phyloP scores from a whole-genome alignment of 2,329 filamentous ascomycete species.

The Hypoxylon sp. region DNA sequence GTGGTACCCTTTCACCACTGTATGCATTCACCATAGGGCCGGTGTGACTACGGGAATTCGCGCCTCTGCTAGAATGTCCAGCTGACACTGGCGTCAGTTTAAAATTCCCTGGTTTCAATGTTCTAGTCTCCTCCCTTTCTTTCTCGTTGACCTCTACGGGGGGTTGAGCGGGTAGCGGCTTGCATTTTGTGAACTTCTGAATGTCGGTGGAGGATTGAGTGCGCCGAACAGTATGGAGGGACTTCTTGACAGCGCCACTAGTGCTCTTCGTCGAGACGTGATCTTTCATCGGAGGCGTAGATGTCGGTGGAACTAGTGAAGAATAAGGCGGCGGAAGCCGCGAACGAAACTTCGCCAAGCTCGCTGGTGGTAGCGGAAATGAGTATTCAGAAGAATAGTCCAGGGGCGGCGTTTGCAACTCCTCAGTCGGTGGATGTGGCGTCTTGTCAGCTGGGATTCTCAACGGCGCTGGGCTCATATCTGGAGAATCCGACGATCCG shows the following conservation, averaged over 20 bases:
- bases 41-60: background rate
- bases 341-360: conserved; percentile 10
- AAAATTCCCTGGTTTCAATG: conserved; percentile 17
- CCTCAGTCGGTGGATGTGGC: background rate
- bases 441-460: conserved; percentile 5
- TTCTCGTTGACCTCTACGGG: background rate
- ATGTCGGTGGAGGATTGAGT: conserved; percentile 21
- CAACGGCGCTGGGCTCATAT: conserved; percentile 19
- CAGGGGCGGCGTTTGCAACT: background rate
- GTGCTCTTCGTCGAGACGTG: background rate
- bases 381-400: conserved; percentile 6
- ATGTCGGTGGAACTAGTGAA: conserved; percentile 5
- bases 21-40: background rate
- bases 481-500: background rate
- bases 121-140: background rate
- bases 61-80: background rate
- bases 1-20: background rate
- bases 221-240: conserved; percentile 4
- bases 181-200: conserved; percentile 12
- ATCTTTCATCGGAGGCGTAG: conserved; percentile 6
- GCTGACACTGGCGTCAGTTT: background rate
- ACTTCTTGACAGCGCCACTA: background rate
- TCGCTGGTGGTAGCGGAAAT: conserved; percentile 34
- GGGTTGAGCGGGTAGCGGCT: conserved; percentile 35
- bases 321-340: conserved; percentile 34